Percentiles rank a stretch among this genome's conserved stretches.
These are phyloP conservation scores for Dryas alaskensis DNA, from an alignment of 306 rosid species.

Conservation along the genomic window DNA sequence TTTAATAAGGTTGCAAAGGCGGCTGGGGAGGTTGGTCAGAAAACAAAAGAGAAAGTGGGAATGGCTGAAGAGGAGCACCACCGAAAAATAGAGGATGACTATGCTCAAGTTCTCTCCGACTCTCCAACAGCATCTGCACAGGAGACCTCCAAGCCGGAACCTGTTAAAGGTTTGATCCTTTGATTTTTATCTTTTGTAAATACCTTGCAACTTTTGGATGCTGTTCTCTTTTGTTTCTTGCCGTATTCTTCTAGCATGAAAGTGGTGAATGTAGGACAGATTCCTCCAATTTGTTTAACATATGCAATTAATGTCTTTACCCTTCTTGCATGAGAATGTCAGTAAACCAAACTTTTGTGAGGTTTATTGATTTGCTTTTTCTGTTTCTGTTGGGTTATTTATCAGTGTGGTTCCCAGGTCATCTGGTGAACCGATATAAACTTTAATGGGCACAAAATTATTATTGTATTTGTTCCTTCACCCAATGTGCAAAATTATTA, in stretches of 20 bases:
- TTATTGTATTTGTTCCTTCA: background rate
- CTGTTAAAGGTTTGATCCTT: slow-evolving; percentile 85
- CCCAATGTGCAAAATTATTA: no score
- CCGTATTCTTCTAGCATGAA: slow-evolving; percentile 30
- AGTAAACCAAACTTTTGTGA: slow-evolving; percentile 27
- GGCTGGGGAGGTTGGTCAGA: slow-evolving; percentile 90
- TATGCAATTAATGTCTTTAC: slow-evolving; percentile 26
- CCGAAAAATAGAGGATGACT: slow-evolving; percentile 52
- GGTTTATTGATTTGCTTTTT: slow-evolving; percentile 20
- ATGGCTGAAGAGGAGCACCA: slow-evolving; percentile 60
- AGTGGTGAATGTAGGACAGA: slow-evolving; percentile 40
- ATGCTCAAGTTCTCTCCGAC: slow-evolving; percentile 58
- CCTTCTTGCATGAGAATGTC: slow-evolving; percentile 26
- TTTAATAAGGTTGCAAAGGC: slow-evolving; percentile 82
- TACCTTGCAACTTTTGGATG: slow-evolving; percentile 39
- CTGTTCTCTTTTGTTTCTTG: slow-evolving; percentile 25
- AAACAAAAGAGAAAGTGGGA: slow-evolving; percentile 72
- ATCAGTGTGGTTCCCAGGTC: background rate
- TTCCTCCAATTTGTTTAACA: slow-evolving; percentile 28
- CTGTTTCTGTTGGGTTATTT: background rate
- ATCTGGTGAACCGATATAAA: background rate
- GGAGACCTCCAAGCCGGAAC: slow-evolving; percentile 58
- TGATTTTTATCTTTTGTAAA: slow-evolving; percentile 49
- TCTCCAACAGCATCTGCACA: slow-evolving; percentile 59
- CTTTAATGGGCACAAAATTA: background rate